A percentile compares a stretch with the other conserved stretches of the same genome.
Evolutionary conservation across 345 rosid genomes (phyloP).

Genomic region (Hibiscus trionum): DNA sequence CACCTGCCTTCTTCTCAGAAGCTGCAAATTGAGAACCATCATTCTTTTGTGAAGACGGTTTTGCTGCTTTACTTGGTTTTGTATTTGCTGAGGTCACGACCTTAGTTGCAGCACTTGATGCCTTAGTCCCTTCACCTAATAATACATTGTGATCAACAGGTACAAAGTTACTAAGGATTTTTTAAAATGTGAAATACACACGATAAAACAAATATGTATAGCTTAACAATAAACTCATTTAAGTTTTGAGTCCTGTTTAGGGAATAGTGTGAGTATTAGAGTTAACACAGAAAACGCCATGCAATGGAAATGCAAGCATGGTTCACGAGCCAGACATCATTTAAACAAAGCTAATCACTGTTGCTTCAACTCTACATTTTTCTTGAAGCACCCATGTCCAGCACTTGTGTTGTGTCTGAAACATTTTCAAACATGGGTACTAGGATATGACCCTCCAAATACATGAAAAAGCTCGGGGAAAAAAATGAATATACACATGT

Average conservation of each 20-base stretch:
- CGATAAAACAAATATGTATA: not conserved
- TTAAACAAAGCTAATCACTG: not conserved
- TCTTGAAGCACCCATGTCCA: not conserved
- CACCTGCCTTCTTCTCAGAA: conserved; percentile 72
- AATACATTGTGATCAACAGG: conserved; percentile 3
- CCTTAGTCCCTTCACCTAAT: conserved; percentile 53
- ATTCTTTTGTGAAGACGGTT: conserved; percentile 50
- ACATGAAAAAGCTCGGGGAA: not conserved
- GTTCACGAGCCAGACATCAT: not conserved
- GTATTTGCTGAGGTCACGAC: conserved; percentile 25
- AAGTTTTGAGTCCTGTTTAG: not conserved
- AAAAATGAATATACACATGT: not conserved
- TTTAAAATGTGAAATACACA: not conserved
- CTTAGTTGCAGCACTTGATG: conserved; percentile 27
- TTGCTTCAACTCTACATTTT: not conserved
- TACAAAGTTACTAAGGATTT: not conserved
- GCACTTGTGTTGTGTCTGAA: not conserved
- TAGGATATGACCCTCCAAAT: not conserved
- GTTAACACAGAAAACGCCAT: not conserved
- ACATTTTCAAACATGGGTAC: not conserved
- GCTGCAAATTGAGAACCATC: conserved; percentile 43
- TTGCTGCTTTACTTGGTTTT: conserved; percentile 46
- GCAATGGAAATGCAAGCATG: not conserved
- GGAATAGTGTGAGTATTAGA: not conserved
- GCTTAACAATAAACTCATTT: not conserved